These are phyloP conservation scores for Pichia rugopelliculosa DNA, from an alignment of 805 yeast genomes.

Conservation along the genomic window DNA sequence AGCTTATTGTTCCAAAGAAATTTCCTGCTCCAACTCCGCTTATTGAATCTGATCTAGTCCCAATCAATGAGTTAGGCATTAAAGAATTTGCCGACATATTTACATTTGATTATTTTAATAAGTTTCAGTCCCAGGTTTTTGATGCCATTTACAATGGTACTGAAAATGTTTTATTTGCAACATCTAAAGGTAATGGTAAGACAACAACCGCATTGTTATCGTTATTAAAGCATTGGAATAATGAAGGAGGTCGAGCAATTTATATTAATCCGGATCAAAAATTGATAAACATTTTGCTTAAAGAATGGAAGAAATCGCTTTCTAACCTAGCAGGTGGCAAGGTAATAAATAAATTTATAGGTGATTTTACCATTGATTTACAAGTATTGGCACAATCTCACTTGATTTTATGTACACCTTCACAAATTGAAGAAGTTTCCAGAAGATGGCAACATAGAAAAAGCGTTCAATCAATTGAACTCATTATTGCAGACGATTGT, in stretches of 20 bases:
- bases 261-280: slow-evolving; percentile 63
- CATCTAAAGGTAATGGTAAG: slow-evolving; percentile 72
- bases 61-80: slow-evolving; percentile 40
- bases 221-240: slow-evolving; percentile 63
- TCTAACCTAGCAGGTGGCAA: slow-evolving; percentile 49
- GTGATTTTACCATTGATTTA: slow-evolving; percentile 49
- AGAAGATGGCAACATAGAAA: slow-evolving; percentile 79
- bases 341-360: slow-evolving; percentile 47
- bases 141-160: slow-evolving; percentile 49
- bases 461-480: slow-evolving; percentile 57
- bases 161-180: slow-evolving; percentile 53
- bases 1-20: slow-evolving; percentile 51
- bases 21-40: slow-evolving; percentile 57
- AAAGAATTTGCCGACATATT: slow-evolving; percentile 42
- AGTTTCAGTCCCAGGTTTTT: slow-evolving; percentile 67
- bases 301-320: slow-evolving; percentile 49
- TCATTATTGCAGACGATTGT: slow-evolving; percentile 66
- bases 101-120: slow-evolving; percentile 52
- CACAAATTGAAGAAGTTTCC: slow-evolving; percentile 64
- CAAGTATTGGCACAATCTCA: slow-evolving; percentile 52
- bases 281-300: slow-evolving; percentile 38
- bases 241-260: slow-evolving; percentile 60
- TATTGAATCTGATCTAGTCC: slow-evolving; percentile 42
- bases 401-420: slow-evolving; percentile 69
- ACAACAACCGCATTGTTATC: slow-evolving; percentile 67